Evolutionary conservation across 228 moss, liverwort and hornwort species (phyloP), one percentile per base, ranked within the genome.

Genomic region (Sphagnum fallax): DNA sequence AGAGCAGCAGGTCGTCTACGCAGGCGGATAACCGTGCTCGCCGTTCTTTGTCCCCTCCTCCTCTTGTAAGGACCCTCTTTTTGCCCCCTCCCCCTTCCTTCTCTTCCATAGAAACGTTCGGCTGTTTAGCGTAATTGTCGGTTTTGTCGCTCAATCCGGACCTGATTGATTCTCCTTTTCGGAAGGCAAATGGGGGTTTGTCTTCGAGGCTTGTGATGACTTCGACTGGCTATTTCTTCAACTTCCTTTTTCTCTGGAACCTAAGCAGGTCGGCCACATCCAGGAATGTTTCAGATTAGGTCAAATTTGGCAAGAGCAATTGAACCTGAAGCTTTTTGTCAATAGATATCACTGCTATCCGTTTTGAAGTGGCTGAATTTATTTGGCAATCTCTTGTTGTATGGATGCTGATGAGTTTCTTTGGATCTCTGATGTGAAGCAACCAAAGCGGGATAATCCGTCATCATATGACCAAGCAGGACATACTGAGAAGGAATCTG

Each of bases 401-500:
- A 8, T 7, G 62, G 48, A 50, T 65, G 11, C 10, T 65, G 65
- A 65, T 32, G n/a, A 50, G 14, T 48, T 50, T 49, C 61, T 47
- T 66, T 76, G 63, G 59, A 32, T 67, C 66, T 75, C 65, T 72
- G 60, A 65, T 74, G 70, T 55, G 55, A 72, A 82, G 82, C 75
- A 75, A 50, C 32, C 32, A 32, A 32, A 32, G 32, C 32, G 32
- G 32, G 75, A 75, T 32, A 78, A 63, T 71, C 60, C 78, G 48
- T 68, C 82, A 66, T 50, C 75, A 4, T 65, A 82, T 68, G 82
- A 70, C 16, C 47, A 67, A 47, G 75, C 78, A 52, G 73, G 70
- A 71, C 82, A 73, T 64, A 71, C 80, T 64, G 90, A 86, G 66
- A 92, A 92, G 70, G 92, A 92, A 52, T 85, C 82, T 48, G 78